Percentiles rank a stretch among this genome's conserved stretches.
phyloP scores from a whole-genome alignment of 805 yeast species.

The Schizosaccharomyces lindneri region DNA sequence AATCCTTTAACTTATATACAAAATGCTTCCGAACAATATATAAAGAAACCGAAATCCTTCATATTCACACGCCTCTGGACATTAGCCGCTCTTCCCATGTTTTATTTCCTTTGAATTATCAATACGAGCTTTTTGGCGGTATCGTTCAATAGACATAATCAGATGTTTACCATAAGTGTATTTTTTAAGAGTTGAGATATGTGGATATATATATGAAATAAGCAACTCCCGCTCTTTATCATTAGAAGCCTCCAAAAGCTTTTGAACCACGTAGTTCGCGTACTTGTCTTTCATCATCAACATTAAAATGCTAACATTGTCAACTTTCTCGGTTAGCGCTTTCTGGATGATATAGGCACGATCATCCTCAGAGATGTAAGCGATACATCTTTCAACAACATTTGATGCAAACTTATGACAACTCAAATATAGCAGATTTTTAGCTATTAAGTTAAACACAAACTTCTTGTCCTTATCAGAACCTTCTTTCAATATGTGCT shows the following conservation, averaged over 20 bases:
- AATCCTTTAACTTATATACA: no score
- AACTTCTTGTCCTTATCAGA: slow-evolving; percentile 26
- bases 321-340: slow-evolving; percentile 22
- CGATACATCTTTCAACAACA: slow-evolving; percentile 83
- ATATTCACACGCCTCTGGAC: no score
- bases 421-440: slow-evolving; percentile 56
- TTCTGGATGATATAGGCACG: slow-evolving; percentile 37
- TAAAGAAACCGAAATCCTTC: no score
- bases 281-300: slow-evolving; percentile 94
- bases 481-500: slow-evolving; percentile 80
- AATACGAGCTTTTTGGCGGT: background rate
- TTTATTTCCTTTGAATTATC: background rate
- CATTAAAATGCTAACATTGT: slow-evolving; percentile 21
- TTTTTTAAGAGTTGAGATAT: slow-evolving; percentile 47
- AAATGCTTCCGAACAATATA: no score
- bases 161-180: slow-evolving; percentile 51
- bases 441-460: slow-evolving; percentile 43
- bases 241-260: slow-evolving; percentile 59
- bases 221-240: slow-evolving; percentile 44
- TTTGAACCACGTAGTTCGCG: slow-evolving; percentile 92
- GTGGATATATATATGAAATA: slow-evolving; percentile 54
- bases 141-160: slow-evolving; percentile 1
- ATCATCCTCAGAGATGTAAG: slow-evolving; percentile 41
- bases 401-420: slow-evolving; percentile 93
- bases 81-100: no score